A percentile compares a stretch with the other conserved stretches of the same genome.
phyloP scores from a whole-genome alignment of 768 basidiomycete genomes.

The Terana coerulea region DNA sequence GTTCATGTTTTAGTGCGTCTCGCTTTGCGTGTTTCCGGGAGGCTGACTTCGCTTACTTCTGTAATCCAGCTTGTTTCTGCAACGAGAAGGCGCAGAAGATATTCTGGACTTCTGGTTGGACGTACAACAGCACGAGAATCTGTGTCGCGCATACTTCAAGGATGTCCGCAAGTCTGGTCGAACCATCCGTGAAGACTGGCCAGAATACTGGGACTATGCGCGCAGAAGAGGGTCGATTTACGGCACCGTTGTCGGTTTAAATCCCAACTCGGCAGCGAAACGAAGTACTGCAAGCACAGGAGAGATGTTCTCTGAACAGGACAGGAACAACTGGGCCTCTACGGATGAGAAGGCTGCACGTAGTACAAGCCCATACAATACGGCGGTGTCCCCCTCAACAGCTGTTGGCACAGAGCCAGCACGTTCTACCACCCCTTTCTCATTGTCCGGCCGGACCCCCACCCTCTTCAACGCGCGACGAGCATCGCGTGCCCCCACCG shows the following conservation, averaged over 20 bases:
- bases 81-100: slow-evolving; percentile 94
- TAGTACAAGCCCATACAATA: slow-evolving; percentile 55
- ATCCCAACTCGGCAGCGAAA: slow-evolving; percentile 57
- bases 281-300: slow-evolving; percentile 81
- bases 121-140: slow-evolving; percentile 98
- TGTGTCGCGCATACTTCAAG: slow-evolving; percentile 98
- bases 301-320: slow-evolving; percentile 65
- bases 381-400: slow-evolving; percentile 46
- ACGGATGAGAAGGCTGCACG: slow-evolving; percentile 47
- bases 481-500: slow-evolving; percentile 85
- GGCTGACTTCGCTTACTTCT: slow-evolving; percentile 8
- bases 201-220: slow-evolving; percentile 96
- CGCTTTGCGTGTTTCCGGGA: neutral
- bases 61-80: slow-evolving; percentile 77
- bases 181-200: slow-evolving; percentile 96
- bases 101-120: slow-evolving; percentile 98
- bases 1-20: slow-evolving; percentile 96
- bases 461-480: slow-evolving; percentile 74
- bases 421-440: slow-evolving; percentile 81
- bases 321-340: slow-evolving; percentile 59
- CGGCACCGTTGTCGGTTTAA: slow-evolving; percentile 80
- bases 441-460: slow-evolving; percentile 68
- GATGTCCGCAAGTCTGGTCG: slow-evolving; percentile 94
- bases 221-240: slow-evolving; percentile 90
- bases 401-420: slow-evolving; percentile 41